These are phyloP conservation scores for Cantharellus anzutake DNA, from an alignment of 768 basidiomycete genomes.

Conservation along the genomic window DNA sequence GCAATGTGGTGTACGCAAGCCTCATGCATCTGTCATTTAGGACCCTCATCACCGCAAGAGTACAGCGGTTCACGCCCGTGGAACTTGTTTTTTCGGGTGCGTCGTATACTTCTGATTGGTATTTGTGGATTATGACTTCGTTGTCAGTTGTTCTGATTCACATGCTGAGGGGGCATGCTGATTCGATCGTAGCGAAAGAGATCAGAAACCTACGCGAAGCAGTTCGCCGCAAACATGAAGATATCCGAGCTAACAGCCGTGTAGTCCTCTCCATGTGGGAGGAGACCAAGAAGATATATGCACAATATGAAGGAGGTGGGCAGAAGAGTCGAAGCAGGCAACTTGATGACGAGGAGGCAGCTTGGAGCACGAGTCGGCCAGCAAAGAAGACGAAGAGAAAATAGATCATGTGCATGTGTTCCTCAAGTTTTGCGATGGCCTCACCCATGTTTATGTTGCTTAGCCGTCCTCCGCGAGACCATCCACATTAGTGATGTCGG, in stretches of 20 bases:
- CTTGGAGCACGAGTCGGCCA: too few relatives aligned
- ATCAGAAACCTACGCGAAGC: slow-evolving; percentile 2
- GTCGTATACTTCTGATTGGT: slow-evolving; percentile 1
- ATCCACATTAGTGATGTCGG: too few relatives aligned
- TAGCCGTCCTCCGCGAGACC: too few relatives aligned
- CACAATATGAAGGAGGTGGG: too few relatives aligned
- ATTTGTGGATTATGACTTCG: not conserved
- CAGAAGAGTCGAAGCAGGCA: too few relatives aligned
- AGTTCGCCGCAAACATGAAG: slow-evolving; percentile 2
- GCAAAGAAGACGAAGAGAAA: too few relatives aligned
- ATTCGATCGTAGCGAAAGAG: not conserved
- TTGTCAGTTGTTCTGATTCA: slow-evolving; percentile 22
- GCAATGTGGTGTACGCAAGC: not conserved
- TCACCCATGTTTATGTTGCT: too few relatives aligned
- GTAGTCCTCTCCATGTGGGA: slow-evolving; percentile 3
- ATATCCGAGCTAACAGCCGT: slow-evolving; percentile 5
- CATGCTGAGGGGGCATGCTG: slow-evolving; percentile 16
- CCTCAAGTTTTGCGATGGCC: too few relatives aligned
- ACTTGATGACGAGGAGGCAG: too few relatives aligned
- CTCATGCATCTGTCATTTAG: too few relatives aligned
- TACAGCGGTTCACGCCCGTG: slow-evolving; percentile 38
- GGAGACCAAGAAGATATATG: not conserved
- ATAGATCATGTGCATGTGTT: too few relatives aligned
- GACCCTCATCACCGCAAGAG: not conserved
- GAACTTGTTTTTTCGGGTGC: slow-evolving; percentile 43